Evolutionary conservation across 129 eudicot genomes (phyloP), one percentile per base, ranked within the genome.

Genomic region (Deinandra increscens): DNA sequence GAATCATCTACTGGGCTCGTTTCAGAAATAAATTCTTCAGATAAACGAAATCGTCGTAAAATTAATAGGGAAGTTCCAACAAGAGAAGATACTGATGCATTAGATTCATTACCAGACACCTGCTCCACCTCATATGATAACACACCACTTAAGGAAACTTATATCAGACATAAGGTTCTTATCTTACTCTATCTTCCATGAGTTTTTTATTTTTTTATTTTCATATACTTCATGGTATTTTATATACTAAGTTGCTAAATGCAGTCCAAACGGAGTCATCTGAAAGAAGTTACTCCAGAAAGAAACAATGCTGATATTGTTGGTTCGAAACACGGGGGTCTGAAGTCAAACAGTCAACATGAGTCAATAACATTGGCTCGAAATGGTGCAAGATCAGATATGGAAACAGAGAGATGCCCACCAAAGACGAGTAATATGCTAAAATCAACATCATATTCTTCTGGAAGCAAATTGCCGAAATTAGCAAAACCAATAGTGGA

Each of bases 81-180:
- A 48, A 77, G 70, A 56, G 86, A 69, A 76, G 87, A 81, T 39
- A 74, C 68, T 58, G 71, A 66, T 3, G 19, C 48, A 15, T 38
- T 67, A 17, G 76, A 62, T 19, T 70, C 84, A 60, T 64, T 66
- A 31, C 85, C 53, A 22, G 87, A 75, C 39, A 42, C 81, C 9
- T 74, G 68, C 74, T 83, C 90, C 8, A 65, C 83, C 60, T 62
- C 75, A 12, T 79, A 78, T 20, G 66, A 69, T 78, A 66, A 14
- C 72, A 61, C 19, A 36, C 31, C 74, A 38, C 31, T 78, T 11
- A 80, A 78, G 36, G 82, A 85, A 60, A 74, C 80, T 59, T 65
- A 45, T 58, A 78, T 62, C 34, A 69, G 93, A 67, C 75, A 80
- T 59, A 80, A 85, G 86, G 89, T 83, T 74, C 18, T 67, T 53